These are phyloP conservation scores for Epichloe sibirici DNA, from an alignment of 2,329 filamentous ascomycete genomes.

Conservation along the genomic window DNA sequence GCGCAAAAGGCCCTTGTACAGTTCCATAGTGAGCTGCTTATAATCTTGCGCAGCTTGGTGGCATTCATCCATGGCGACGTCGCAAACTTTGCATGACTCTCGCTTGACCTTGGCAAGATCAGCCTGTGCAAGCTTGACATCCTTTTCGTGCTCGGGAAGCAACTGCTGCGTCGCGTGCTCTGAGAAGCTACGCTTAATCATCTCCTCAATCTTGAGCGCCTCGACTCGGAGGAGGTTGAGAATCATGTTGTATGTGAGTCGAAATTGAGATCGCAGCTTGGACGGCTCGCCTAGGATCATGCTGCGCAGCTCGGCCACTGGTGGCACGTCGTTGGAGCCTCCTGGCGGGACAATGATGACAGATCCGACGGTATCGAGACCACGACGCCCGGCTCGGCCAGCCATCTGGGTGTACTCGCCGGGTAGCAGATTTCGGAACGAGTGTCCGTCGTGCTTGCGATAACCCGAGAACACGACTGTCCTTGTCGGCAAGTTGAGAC, in stretches of 20 bases:
- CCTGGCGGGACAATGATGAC: conserved; percentile 86
- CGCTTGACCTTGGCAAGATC: conserved; percentile 84
- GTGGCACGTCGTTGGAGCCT: conserved; percentile 73
- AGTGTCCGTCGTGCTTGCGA: conserved; percentile 87
- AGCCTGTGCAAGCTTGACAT: conserved; percentile 82
- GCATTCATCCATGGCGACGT: conserved; percentile 65
- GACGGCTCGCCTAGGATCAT: conserved; percentile 96
- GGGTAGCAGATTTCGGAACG: conserved; percentile 80
- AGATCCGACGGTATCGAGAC: conserved; percentile 81
- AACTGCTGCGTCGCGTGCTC: conserved; percentile 94
- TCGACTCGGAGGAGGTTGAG: conserved; percentile 89
- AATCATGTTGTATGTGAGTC: conserved; percentile 99
- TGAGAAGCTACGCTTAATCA: conserved; percentile 99
- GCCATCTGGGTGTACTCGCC: conserved; percentile 99
- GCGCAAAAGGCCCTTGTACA: conserved; percentile 64
- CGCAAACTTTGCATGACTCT: conserved; percentile 71
- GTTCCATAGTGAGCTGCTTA: conserved; percentile 64
- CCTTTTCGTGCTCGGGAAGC: conserved; percentile 88
- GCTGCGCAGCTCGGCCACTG: conserved; percentile 67
- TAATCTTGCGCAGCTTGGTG: conserved; percentile 75
- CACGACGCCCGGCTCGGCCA: conserved; percentile 82
- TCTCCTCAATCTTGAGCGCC: conserved; percentile 95
- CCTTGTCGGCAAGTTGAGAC: conserved; percentile 84
- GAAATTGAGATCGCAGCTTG: conserved; percentile 90
- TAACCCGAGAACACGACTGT: conserved; percentile 97